Evolutionary conservation across 75 land plant species (phyloP), one percentile per base, ranked within the genome.

Genomic region (Cupressus sempervirens): DNA sequence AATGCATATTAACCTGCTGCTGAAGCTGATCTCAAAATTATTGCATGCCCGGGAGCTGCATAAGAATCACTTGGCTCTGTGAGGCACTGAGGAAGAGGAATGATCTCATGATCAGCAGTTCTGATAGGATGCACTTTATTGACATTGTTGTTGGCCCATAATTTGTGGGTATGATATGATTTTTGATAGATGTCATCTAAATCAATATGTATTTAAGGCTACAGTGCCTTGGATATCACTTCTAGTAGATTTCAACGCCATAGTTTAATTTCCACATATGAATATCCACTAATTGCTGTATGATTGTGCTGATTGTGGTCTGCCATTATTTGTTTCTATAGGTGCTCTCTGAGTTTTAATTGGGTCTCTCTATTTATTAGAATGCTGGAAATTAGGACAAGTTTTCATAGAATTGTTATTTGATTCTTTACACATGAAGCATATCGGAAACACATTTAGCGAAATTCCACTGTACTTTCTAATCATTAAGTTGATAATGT

Each of bases 311-410:
- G n/a, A 18, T 7, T 45, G 13, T 45, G 43, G 81, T 40, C 30
- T 45, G 29, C 48, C 23, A 79, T 12, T 8, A 79, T 46, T 79
- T 43, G 30, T 45, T 10, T 79, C 45, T n/a, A 20, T 14, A 23
- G 12, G 81, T 41, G 13, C 3, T 4, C 46, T 50, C 12, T 26
- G 29, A 26, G 81, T 26, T 79, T 26, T 8, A 77, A 79, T 41
- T 16, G 45, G 40, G 29, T 79, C 15, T 26, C 29, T 79, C 12
- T 43, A 26, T 43, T 23, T 79, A 26, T 41, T n/a, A 79, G 12
- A 79, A 45, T 11, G n/a, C 81, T 79, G 81, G 45, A 56, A 77
- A 79, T 79, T 41, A 7, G 29, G 81, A 79, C 30, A 79, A 26
- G 26, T 43, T 79, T 45, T 41, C 43, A 23, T 43, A 79, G 20